phyloP scores from a whole-genome alignment of 1,284 basidiomycete species.

The Ustilago crameri region DNA sequence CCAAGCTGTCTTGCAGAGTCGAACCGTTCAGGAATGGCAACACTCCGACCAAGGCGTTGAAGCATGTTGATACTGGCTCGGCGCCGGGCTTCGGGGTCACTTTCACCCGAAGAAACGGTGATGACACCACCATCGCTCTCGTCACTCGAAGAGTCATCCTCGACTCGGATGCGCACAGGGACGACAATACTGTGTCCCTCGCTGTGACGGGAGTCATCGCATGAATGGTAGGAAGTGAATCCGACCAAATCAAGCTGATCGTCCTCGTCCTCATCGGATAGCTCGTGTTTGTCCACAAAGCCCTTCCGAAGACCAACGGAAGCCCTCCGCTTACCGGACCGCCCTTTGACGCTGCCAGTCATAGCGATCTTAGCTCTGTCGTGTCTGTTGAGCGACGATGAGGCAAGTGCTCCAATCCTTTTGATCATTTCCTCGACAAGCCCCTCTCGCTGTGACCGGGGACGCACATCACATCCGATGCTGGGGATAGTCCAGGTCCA shows the following conservation, averaged over 20 bases:
- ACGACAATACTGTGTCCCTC: conserved; percentile 22
- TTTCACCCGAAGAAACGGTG: conserved; percentile 15
- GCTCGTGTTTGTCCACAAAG: no score
- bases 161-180: conserved; percentile 24
- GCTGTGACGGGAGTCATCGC: background rate
- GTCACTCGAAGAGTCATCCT: conserved; percentile 38
- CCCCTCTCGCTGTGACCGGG: background rate
- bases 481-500: conserved; percentile 18
- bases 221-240: conserved; percentile 20
- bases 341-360: conserved; percentile 9
- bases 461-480: no score
- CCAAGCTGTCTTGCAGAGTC: conserved; percentile 18
- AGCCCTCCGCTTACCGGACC: background rate
- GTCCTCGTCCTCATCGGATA: conserved; percentile 7
- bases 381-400: conserved; percentile 19
- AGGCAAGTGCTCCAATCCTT: background rate
- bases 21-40: conserved; percentile 20
- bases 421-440: background rate
- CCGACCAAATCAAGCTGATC: conserved; percentile 18
- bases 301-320: background rate
- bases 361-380: conserved; percentile 22
- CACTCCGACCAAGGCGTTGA: conserved; percentile 10
- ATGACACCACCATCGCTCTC: conserved; percentile 26
- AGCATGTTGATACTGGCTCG: conserved; percentile 34
- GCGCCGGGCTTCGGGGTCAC: conserved; percentile 33